Base-by-base conservation (phyloP, 257 asterid genomes). In the Solanum clarkiae region DNA sequence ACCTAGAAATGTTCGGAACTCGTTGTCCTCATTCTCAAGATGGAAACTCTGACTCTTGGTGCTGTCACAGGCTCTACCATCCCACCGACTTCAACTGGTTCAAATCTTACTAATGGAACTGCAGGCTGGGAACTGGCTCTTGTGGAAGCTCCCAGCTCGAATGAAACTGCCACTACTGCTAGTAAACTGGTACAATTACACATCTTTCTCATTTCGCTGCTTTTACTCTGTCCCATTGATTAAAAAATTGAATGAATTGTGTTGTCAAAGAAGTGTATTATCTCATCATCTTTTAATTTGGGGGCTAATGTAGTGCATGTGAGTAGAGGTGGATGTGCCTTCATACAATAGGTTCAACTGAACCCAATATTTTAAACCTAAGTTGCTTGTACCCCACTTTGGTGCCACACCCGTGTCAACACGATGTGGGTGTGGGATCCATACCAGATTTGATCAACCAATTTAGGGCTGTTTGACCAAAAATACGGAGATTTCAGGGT, bases 61-160 rank as follows among this genome's bases (percentile, higher is more conserved):
- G 24, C 42, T 86, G 7, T 72, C 87, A 47, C 80, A 90, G 93
- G 88, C 63, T 87, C 70, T 83, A 84, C 91, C 49, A 91, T 91
- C 86, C 97, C 93, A 90, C 91, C 95, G 9, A 90, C 87, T 70
- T 88, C 94, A 24, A 54, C 91, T 29, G 91, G 88, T 72, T 90
- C 88, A 56, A 87, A 85, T 92, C 86, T 91, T 84, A 84, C 89
- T 8, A 93, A 93, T 44, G 99, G 98, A 85, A 65, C 91, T 17
- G 80, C 93, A 3, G 98, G 99, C 89, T 97, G 99, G 99, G 99
- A 97, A 86, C 86, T 97, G 79, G 98, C 99, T 11, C 97, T 95
- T 32, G 98, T 95, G 36, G 90, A 95, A 6, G 94, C 97, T 84
- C 98, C 99, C 59, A 97, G 98, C 93, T 92, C 97, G 86, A 95